Conservation (phyloP, 768 basidiomycete genomes). For the Leccinum variicolor region DNA sequence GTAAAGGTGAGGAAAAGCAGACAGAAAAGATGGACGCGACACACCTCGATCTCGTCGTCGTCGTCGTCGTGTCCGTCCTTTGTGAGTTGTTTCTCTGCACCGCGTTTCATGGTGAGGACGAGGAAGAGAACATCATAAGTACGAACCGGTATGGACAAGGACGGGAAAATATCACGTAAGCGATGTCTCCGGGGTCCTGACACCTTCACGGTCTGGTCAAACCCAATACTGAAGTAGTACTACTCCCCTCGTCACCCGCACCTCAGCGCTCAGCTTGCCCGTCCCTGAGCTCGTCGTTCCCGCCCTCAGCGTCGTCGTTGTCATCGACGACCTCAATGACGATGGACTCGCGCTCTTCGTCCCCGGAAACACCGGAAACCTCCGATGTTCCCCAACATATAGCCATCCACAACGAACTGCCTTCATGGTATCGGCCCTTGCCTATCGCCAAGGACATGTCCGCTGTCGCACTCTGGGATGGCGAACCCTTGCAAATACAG, state of each 20-base stretch:
- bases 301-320: slow-evolving; percentile 36
- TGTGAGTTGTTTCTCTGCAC: slow-evolving; percentile 66
- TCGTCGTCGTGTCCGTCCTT: slow-evolving; percentile 47
- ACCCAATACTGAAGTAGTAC: too few species aligned
- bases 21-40: neutral
- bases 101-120: slow-evolving; percentile 58
- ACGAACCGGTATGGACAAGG: neutral
- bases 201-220: too few species aligned
- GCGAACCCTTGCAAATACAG: slow-evolving; percentile 42
- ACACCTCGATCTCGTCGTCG: slow-evolving; percentile 35
- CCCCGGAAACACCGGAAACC: slow-evolving; percentile 66
- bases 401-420: slow-evolving; percentile 46
- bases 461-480: slow-evolving; percentile 41
- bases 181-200: slow-evolving; percentile 14
- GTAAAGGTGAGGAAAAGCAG: slow-evolving; percentile 5
- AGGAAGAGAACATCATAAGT: neutral
- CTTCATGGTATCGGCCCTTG: slow-evolving; percentile 57
- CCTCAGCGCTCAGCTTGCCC: neutral
- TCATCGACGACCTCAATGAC: slow-evolving; percentile 44
- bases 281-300: slow-evolving; percentile 1
- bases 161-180: slow-evolving; percentile 23
- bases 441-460: slow-evolving; percentile 40
- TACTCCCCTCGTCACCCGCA: neutral
- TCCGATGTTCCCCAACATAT: slow-evolving; percentile 52
- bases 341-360: slow-evolving; percentile 64